phyloP scores from a whole-genome alignment of 345 rosid genomes.

The Rhizophora apiculata region DNA sequence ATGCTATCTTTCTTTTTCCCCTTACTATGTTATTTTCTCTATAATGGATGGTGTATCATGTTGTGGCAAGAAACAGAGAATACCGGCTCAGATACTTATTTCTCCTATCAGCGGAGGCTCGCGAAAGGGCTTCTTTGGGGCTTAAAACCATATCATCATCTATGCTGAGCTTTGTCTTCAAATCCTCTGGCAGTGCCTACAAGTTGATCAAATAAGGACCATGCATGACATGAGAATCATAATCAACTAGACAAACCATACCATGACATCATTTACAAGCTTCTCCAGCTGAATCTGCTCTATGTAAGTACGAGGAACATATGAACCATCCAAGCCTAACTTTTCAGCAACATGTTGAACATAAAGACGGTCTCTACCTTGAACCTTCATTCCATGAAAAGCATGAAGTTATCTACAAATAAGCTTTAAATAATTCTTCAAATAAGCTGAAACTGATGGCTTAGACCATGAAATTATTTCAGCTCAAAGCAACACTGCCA shows the following conservation, averaged over 20 bases:
- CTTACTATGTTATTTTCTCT: neutral
- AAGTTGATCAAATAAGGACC: slow-evolving; percentile 29
- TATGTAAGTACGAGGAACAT: slow-evolving; percentile 87
- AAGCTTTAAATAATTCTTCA: slow-evolving; percentile 5
- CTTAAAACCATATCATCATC: slow-evolving; percentile 84
- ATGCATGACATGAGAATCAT: slow-evolving; percentile 13
- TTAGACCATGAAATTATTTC: neutral
- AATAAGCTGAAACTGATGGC: neutral
- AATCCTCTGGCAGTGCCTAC: slow-evolving; percentile 95
- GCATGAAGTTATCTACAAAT: slow-evolving; percentile 10
- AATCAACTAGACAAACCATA: slow-evolving; percentile 32
- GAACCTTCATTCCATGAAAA: slow-evolving; percentile 57
- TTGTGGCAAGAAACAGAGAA: slow-evolving; percentile 9
- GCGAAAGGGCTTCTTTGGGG: slow-evolving; percentile 96
- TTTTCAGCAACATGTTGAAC: slow-evolving; percentile 68
- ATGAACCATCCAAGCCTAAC: slow-evolving; percentile 87
- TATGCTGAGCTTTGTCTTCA: slow-evolving; percentile 86
- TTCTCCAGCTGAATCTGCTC: slow-evolving; percentile 97
- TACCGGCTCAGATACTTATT: slow-evolving; percentile 92
- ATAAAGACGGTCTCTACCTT: slow-evolving; percentile 84
- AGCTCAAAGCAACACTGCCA: neutral
- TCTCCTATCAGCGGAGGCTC: slow-evolving; percentile 94
- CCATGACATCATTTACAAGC: slow-evolving; percentile 97
- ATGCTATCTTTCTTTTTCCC: neutral
- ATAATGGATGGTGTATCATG: slow-evolving; percentile 3